These are phyloP conservation scores for Rhizoclosmatium globosum DNA, from an alignment of 192 early-diverging fungal species.

Conservation along the genomic window DNA sequence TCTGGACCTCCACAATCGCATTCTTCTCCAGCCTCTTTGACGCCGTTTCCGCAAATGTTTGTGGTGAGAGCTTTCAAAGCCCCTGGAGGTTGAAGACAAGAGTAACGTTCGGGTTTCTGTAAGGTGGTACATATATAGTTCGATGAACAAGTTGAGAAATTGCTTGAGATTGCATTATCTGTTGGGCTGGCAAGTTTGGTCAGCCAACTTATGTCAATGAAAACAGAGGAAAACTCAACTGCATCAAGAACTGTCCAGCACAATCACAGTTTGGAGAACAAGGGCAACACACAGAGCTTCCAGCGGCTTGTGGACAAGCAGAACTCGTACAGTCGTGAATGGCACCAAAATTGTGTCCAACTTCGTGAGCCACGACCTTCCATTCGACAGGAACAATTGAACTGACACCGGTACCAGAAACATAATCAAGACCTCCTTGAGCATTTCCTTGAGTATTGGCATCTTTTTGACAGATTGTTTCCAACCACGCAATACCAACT, in stretches of 20 bases:
- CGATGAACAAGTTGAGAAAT: constrained; percentile 55
- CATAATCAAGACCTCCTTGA: constrained; percentile 52
- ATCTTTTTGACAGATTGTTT: constrained; percentile 71
- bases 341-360: constrained; percentile 86
- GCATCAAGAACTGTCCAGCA: constrained; percentile 51
- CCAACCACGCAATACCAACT: constrained; percentile 90
- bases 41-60: constrained; percentile 94
- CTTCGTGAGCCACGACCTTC: constrained; percentile 95
- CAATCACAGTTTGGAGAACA: constrained; percentile 67
- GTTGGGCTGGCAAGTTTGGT: constrained; percentile 48
- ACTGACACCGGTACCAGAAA: constrained; percentile 86
- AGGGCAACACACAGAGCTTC: constrained; percentile 69
- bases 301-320: constrained; percentile 61
- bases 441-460: constrained; percentile 49
- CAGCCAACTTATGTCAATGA: not conserved
- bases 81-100: constrained; percentile 45
- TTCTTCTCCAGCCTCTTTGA: constrained; percentile 85
- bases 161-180: constrained; percentile 48
- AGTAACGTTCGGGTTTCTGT: constrained; percentile 13
- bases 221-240: constrained; percentile 22
- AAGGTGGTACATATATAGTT: constrained; percentile 30
- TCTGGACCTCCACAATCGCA: constrained; percentile 86
- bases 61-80: constrained; percentile 40
- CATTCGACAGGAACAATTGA: constrained; percentile 87
- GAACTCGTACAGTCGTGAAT: constrained; percentile 83